These are phyloP conservation scores for Hypoxylon sp. DNA, from an alignment of 2,329 filamentous ascomycete genomes.

Conservation along the genomic window DNA sequence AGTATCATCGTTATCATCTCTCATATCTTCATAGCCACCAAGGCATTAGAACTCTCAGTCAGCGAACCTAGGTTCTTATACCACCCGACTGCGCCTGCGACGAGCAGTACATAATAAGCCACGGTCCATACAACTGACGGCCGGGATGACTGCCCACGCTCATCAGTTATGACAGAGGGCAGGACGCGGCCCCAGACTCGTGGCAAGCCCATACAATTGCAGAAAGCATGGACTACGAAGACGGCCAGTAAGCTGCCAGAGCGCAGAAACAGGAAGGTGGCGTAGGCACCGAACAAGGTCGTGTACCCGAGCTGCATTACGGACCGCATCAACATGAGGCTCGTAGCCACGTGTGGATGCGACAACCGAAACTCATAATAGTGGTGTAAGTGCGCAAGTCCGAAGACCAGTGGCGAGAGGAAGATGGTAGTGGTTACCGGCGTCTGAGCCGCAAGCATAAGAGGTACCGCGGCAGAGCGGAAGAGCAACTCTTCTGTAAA, in stretches of 20 bases:
- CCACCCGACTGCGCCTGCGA: constrained; percentile 80
- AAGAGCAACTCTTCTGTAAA: constrained; percentile 95
- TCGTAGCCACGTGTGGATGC: constrained; percentile 76
- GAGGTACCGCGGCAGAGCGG: constrained; percentile 85
- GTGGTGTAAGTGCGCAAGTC: constrained; percentile 93
- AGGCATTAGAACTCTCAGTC: constrained; percentile 73
- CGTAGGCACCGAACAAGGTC: constrained; percentile 92
- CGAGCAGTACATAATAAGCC: constrained; percentile 82
- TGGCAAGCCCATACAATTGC: constrained; percentile 92
- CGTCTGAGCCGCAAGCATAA: constrained; percentile 80
- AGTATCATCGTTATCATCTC: constrained; percentile 41
- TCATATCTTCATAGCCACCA: constrained; percentile 57
- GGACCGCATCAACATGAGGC: constrained; percentile 78
- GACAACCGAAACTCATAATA: constrained; percentile 93
- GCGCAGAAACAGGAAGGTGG: constrained; percentile 88
- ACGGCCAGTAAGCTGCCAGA: constrained; percentile 85
- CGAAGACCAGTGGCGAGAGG: constrained; percentile 89
- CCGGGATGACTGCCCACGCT: constrained; percentile 48
- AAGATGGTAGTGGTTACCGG: constrained; percentile 76
- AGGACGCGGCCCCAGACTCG: constrained; percentile 85
- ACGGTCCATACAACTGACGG: constrained; percentile 75
- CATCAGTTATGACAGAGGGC: constrained; percentile 54
- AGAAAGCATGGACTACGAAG: constrained; percentile 86
- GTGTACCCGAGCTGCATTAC: constrained; percentile 91
- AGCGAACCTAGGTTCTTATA: constrained; percentile 78